These are phyloP conservation scores for Aspergillus bombycis DNA, from an alignment of 2,329 filamentous ascomycete species.

Conservation along the genomic window DNA sequence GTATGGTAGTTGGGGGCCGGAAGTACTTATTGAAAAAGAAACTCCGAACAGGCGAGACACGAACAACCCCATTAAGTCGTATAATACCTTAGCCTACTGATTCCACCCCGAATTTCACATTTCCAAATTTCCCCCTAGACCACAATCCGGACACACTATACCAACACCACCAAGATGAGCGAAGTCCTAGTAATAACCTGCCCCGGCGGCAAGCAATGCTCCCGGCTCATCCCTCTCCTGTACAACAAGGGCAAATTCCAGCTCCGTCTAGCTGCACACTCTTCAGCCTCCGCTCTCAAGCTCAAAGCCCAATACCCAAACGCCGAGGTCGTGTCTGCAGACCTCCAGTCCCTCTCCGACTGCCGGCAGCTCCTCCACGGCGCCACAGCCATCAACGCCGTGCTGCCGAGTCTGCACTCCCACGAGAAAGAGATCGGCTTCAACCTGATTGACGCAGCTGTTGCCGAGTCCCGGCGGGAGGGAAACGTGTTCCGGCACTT, in stretches of 20 bases:
- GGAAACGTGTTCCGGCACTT: background rate
- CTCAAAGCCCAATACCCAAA: background rate
- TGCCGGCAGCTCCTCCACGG: conserved; percentile 15
- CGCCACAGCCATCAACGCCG: conserved; percentile 15
- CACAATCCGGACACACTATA: too few species aligned
- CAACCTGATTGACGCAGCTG: background rate
- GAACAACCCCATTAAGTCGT: too few species aligned
- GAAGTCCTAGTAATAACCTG: conserved; percentile 40
- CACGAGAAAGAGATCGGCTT: background rate
- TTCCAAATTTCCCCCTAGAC: background rate
- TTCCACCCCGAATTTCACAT: background rate
- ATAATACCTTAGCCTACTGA: too few species aligned
- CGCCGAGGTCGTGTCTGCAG: background rate
- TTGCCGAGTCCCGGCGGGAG: background rate
- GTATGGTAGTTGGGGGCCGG: background rate
- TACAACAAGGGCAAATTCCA: conserved; percentile 21
- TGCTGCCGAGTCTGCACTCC: background rate
- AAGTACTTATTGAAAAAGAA: background rate
- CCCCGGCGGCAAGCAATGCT: conserved; percentile 43
- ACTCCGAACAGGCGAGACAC: background rate
- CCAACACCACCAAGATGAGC: background rate
- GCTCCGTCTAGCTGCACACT: conserved; percentile 15
- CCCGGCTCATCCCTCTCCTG: conserved; percentile 39
- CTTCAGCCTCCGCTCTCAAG: background rate
- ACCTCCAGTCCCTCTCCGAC: conserved; percentile 21